Evolutionary conservation across 768 basidiomycete genomes (phyloP).

Genomic region (Mycena chlorophos): DNA sequence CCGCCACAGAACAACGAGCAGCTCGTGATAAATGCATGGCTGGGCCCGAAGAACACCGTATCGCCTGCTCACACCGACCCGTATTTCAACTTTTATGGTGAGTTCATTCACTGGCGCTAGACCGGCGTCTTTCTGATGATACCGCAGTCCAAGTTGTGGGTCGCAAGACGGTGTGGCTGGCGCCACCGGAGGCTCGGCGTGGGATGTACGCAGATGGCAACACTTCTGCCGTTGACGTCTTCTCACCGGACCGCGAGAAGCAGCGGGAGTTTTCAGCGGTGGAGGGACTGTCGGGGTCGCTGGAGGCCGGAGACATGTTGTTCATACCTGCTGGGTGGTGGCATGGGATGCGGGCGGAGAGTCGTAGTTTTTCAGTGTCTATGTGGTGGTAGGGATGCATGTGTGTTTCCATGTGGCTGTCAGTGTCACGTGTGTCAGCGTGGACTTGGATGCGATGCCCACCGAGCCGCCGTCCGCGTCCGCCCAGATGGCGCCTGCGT

Average conservation of each 20-base stretch:
- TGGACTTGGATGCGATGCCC: slow-evolving; percentile 2
- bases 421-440: slow-evolving; percentile 4
- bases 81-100: slow-evolving; percentile 89
- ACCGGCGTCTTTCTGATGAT: slow-evolving; percentile 12
- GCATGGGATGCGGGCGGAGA: slow-evolving; percentile 88
- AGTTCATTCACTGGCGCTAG: slow-evolving; percentile 4
- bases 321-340: slow-evolving; percentile 94
- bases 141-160: slow-evolving; percentile 83
- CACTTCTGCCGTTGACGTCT: slow-evolving; percentile 83
- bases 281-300: slow-evolving; percentile 56
- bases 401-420: background rate
- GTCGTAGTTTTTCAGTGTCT: slow-evolving; percentile 82
- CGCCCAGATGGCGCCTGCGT: slow-evolving; percentile 37
- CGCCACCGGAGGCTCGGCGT: slow-evolving; percentile 58
- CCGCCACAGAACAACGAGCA: slow-evolving; percentile 68
- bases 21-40: slow-evolving; percentile 75
- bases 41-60: slow-evolving; percentile 75
- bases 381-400: slow-evolving; percentile 72
- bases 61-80: slow-evolving; percentile 96
- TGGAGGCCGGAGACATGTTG: slow-evolving; percentile 82
- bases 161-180: slow-evolving; percentile 88
- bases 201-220: slow-evolving; percentile 78
- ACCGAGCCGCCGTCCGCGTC: slow-evolving; percentile 26
- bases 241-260: slow-evolving; percentile 36
- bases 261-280: slow-evolving; percentile 62